Evolutionary conservation across 148 eudicot species (phyloP), one percentile per base, ranked within the genome.

Genomic region (Beta vulgaris): DNA sequence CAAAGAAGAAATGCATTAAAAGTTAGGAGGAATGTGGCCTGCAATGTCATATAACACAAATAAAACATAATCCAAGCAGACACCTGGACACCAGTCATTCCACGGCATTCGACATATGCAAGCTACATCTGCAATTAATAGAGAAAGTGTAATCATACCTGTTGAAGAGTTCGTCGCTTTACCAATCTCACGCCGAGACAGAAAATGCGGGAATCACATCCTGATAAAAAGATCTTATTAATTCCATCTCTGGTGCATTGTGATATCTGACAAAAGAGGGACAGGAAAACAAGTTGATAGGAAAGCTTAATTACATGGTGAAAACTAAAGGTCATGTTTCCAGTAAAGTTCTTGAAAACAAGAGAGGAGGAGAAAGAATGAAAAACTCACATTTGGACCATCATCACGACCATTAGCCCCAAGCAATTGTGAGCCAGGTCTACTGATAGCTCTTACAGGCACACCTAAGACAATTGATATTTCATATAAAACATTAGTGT

Each of bases 341-440:
- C 31, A 43, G 8, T 25, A 68, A 34, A 29, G 42, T 16, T 39
- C 8, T 64, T 35, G 18, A 18, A 25, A 40, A 34, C 1, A 55
- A 42, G 21, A 69, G 23, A 42, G 18, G 25, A 23, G 37, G 61
- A 29, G 36, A 25, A n/a, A 43, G 13, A n/a, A 18, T 3, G 28
- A 69, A 57, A 35, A 70, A 85, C 95, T 87, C 73, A 90, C 95
- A 71, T 83, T 72, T 69, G 90, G 88, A 67, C 92, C 95, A 84
- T 88, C 90, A 81, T 90, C 95, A 46, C 95, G 95, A 58, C 95
- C 92, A 80, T 88, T 90, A 60, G 84, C 86, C 73, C 95, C 95
- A 69, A 88, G 86, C 72, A 84, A 76, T 64, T 90, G 89, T 64
- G 90, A 81, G 59, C 89, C 90, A 65, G 92, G 91, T 77, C 95